Conservation (phyloP, 169 alveolate genomes). For the Plasmodium vinckei region DNA sequence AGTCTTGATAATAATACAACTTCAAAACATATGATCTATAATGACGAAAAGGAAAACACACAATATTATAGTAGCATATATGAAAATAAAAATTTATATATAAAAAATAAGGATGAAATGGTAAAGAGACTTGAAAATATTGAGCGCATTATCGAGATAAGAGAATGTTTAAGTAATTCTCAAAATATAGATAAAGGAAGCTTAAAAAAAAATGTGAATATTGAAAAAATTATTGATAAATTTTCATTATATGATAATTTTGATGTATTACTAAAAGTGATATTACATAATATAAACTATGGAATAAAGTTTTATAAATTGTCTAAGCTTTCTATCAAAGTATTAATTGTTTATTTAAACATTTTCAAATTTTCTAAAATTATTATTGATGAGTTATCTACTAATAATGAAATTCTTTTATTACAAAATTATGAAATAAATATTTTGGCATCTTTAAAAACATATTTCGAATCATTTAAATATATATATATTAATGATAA, state of each 20-base stretch:
- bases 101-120: not conserved
- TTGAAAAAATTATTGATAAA: slow-evolving; percentile 43
- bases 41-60: not conserved
- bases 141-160: slow-evolving; percentile 21
- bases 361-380: slow-evolving; percentile 69
- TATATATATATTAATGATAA: slow-evolving; percentile 39
- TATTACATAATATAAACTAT: slow-evolving; percentile 47
- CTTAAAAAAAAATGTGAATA: not conserved
- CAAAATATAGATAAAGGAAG: not conserved
- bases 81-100: not conserved
- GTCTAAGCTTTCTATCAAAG: slow-evolving; percentile 54
- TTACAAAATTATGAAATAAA: slow-evolving; percentile 68
- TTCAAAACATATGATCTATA: not conserved
- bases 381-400: slow-evolving; percentile 61
- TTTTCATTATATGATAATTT: slow-evolving; percentile 62
- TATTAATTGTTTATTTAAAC: slow-evolving; percentile 21
- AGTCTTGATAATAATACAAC: not conserved
- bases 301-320: slow-evolving; percentile 54
- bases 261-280: slow-evolving; percentile 36
- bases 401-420: slow-evolving; percentile 43
- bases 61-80: not conserved
- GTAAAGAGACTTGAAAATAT: slow-evolving; percentile 9
- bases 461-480: slow-evolving; percentile 70
- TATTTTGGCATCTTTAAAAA: slow-evolving; percentile 57
- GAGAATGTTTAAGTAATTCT: not conserved